Percentiles rank a stretch among this genome's conserved stretches.
Conservation (phyloP, 192 early-diverging fungal genomes). For the Helicostylum pulchrum region DNA sequence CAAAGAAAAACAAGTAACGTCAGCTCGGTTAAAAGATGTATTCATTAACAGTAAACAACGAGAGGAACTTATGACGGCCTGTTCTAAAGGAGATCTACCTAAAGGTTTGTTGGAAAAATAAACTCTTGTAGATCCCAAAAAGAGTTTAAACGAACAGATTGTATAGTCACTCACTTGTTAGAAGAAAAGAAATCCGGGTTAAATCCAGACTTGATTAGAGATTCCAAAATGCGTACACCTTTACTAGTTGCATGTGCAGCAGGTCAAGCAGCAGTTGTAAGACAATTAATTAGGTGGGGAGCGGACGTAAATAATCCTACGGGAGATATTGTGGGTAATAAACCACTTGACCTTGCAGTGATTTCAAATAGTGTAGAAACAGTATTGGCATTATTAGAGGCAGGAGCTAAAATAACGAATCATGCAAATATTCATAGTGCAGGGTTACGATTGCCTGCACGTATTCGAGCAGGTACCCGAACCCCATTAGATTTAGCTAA, state of each 20-base stretch:
- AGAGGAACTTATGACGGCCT: slow-evolving; percentile 29
- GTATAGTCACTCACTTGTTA: slow-evolving; percentile 24
- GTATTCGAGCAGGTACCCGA: slow-evolving; percentile 12
- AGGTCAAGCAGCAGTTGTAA: slow-evolving; percentile 26
- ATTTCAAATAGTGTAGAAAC: slow-evolving; percentile 37
- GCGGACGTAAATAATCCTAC: slow-evolving; percentile 32
- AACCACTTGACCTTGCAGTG: slow-evolving; percentile 35
- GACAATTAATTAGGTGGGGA: slow-evolving; percentile 20
- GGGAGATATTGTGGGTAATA: slow-evolving; percentile 37
- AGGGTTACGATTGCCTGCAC: slow-evolving; percentile 7
- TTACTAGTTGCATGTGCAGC: slow-evolving; percentile 36
- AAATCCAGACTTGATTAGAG: slow-evolving; percentile 33
- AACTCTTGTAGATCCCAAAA: not conserved
- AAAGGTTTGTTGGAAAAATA: slow-evolving; percentile 16
- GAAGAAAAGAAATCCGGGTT: slow-evolving; percentile 2
- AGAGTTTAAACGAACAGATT: not conserved
- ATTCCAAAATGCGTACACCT: slow-evolving; percentile 32
- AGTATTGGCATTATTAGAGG: slow-evolving; percentile 27
- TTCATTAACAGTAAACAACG: slow-evolving; percentile 28
- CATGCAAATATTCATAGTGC: not conserved
- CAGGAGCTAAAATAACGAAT: slow-evolving; percentile 18
- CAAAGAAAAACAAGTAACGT: too few relatives aligned
- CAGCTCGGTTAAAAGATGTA: slow-evolving; percentile 15
- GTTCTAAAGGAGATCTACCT: slow-evolving; percentile 24
- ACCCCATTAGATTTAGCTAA: slow-evolving; percentile 35